A percentile compares a stretch with the other conserved stretches of the same genome.
phyloP scores from a whole-genome alignment of 2,329 filamentous ascomycete species.

The Chrysosporium keratinophilum region DNA sequence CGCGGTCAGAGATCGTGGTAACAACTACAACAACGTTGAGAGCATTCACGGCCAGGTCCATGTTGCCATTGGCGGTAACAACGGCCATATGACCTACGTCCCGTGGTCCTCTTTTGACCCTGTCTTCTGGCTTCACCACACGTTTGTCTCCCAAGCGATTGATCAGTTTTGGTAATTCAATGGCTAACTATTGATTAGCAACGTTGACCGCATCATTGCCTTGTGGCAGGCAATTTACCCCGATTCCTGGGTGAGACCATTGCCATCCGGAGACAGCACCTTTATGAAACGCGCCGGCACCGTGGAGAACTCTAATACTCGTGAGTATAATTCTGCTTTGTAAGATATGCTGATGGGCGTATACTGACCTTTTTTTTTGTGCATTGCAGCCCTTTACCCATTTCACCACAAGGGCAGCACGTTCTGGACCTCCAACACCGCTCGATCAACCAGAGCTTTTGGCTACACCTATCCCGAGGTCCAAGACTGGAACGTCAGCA shows the following conservation, averaged over 20 bases:
- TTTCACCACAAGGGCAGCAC: constrained; percentile 50
- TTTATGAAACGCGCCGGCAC: constrained; percentile 50
- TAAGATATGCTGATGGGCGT: neutral
- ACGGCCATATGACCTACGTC: constrained; percentile 60
- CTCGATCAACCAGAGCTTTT: constrained; percentile 51
- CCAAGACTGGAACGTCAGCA: constrained; percentile 31
- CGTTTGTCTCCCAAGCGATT: constrained; percentile 24
- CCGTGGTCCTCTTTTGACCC: constrained; percentile 70
- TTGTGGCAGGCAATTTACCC: constrained; percentile 70
- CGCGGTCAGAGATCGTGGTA: constrained; percentile 14
- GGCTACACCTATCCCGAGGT: constrained; percentile 68
- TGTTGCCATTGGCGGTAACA: constrained; percentile 45
- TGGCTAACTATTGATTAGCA: constrained; percentile 31
- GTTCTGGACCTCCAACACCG: constrained; percentile 58
- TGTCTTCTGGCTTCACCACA: constrained; percentile 66
- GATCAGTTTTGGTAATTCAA: neutral
- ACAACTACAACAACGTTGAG: constrained; percentile 30
- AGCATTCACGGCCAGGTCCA: constrained; percentile 41
- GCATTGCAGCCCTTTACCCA: constrained; percentile 47
- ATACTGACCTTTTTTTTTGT: neutral
- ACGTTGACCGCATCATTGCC: constrained; percentile 63
- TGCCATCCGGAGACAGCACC: constrained; percentile 46
- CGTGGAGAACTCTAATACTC: constrained; percentile 45
- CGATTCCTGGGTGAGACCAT: constrained; percentile 53
- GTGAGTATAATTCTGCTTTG: constrained; percentile 20